Evolutionary conservation across 768 basidiomycete genomes (phyloP).

Genomic region (Termitomyces sp.): DNA sequence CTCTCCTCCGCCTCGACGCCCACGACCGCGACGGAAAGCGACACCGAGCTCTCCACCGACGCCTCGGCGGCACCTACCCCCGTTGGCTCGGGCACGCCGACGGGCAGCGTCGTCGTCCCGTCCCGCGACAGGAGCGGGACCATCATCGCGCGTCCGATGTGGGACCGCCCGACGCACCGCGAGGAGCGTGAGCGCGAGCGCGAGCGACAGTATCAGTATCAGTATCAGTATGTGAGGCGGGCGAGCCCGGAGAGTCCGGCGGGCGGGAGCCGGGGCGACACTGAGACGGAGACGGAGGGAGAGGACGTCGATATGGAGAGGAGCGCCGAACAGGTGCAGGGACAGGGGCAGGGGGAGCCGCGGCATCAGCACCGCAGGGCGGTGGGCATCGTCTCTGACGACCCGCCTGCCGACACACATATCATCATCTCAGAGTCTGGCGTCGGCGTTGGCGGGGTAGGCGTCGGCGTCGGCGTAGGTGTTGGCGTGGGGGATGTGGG

Average conservation of each 20-base stretch:
- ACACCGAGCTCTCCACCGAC: constrained; percentile 59
- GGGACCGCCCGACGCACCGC: constrained; percentile 34
- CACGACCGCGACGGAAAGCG: constrained; percentile 32
- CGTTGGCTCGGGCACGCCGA: constrained; percentile 52
- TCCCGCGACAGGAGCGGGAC: constrained; percentile 71
- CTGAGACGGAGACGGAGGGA: constrained; percentile 81
- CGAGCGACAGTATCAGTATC: too few relatives aligned
- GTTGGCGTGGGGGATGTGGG: constrained; percentile 25
- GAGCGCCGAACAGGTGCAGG: not conserved
- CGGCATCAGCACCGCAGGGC: constrained; percentile 19
- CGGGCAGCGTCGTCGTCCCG: constrained; percentile 52
- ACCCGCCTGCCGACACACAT: constrained; percentile 30
- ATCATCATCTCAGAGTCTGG: constrained; percentile 35
- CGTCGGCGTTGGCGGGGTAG: not conserved
- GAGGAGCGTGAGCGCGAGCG: not conserved
- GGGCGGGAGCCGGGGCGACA: constrained; percentile 51
- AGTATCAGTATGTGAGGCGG: not conserved
- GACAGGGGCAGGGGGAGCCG: constrained; percentile 19
- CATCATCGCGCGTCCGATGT: constrained; percentile 58
- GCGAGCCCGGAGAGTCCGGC: constrained; percentile 5
- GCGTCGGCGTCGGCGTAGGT: constrained; percentile 17
- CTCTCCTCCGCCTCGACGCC: constrained; percentile 15
- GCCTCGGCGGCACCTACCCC: constrained; percentile 58
- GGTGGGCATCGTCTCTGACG: constrained; percentile 38
- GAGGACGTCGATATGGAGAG: constrained; percentile 40